Evolutionary conservation across 2,329 filamentous ascomycete species (phyloP).

Genomic region (Aureobasidium subglaciale): DNA sequence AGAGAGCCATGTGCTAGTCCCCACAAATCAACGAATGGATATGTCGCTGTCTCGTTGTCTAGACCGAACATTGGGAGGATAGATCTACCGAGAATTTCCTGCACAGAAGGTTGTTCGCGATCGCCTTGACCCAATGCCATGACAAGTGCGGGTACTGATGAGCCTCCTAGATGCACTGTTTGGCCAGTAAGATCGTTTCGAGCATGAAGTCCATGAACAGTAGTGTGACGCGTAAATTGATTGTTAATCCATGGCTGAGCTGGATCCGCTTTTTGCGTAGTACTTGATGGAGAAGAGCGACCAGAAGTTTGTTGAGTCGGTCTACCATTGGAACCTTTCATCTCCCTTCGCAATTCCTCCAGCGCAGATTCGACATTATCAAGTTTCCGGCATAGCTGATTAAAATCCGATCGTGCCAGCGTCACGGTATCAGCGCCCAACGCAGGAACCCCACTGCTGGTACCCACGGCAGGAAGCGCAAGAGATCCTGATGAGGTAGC

Average conservation of each 20-base stretch:
- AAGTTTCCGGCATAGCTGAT: slow-evolving; percentile 42
- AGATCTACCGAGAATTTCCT: slow-evolving; percentile 53
- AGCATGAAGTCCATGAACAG: slow-evolving; percentile 53
- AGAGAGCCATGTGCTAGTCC: slow-evolving; percentile 52
- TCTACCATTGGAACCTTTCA: slow-evolving; percentile 19
- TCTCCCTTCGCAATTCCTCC: slow-evolving; percentile 33
- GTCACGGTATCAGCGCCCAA: slow-evolving; percentile 21
- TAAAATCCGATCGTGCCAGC: slow-evolving; percentile 36
- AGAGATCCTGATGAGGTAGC: neutral
- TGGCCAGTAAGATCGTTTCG: slow-evolving; percentile 53
- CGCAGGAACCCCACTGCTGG: slow-evolving; percentile 10
- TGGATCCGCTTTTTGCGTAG: slow-evolving; percentile 2
- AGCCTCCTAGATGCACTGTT: slow-evolving; percentile 54
- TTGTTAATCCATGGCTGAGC: slow-evolving; percentile 11
- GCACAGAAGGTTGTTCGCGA: slow-evolving; percentile 45
- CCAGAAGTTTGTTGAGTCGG: slow-evolving; percentile 12
- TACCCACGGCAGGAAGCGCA: neutral
- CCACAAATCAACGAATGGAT: slow-evolving; percentile 60
- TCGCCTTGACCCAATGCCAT: slow-evolving; percentile 41
- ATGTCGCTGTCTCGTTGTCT: slow-evolving; percentile 58
- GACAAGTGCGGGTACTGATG: slow-evolving; percentile 56
- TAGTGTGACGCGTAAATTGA: slow-evolving; percentile 29
- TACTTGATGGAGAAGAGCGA: slow-evolving; percentile 16
- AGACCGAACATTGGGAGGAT: slow-evolving; percentile 56
- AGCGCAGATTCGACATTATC: slow-evolving; percentile 42